Evolutionary conservation across 2,329 filamentous ascomycete species (phyloP).

Genomic region (Lojkania enalia): DNA sequence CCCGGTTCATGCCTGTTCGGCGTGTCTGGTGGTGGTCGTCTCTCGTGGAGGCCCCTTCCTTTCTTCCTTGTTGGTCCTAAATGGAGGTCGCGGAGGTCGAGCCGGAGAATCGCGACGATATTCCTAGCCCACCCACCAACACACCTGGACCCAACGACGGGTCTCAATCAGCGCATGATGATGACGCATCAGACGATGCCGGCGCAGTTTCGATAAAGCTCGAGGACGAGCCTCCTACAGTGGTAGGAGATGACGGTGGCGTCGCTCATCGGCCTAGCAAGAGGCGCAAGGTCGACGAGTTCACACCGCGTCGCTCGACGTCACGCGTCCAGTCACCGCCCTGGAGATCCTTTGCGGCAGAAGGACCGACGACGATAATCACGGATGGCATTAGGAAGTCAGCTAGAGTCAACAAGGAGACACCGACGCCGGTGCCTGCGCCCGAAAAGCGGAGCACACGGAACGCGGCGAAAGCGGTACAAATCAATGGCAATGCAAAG

Average conservation of each 20-base stretch:
- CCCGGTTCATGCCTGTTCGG: conserved; percentile 33
- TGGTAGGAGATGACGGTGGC: conserved; percentile 27
- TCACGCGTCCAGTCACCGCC: conserved; percentile 73
- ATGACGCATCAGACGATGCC: conserved; percentile 14
- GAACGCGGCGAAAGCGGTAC: conserved; percentile 27
- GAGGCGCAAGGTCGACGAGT: conserved; percentile 60
- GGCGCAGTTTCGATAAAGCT: conserved; percentile 34
- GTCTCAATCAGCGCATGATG: conserved; percentile 22
- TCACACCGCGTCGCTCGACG: conserved; percentile 37
- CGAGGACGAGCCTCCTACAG: conserved; percentile 24
- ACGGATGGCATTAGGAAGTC: conserved; percentile 65
- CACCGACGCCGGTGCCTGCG: conserved; percentile 51
- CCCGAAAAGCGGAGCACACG: conserved; percentile 44
- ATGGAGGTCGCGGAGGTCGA: conserved; percentile 35
- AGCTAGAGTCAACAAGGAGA: conserved; percentile 56
- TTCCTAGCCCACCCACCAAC: conserved; percentile 30
- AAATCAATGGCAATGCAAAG: conserved; percentile 34
- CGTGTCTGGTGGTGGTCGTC: conserved; percentile 33
- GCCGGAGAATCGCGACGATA: conserved; percentile 36
- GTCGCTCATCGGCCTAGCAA: conserved; percentile 54
- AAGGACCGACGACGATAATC: conserved; percentile 85
- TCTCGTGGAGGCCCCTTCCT: conserved; percentile 7
- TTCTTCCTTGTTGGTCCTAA: conserved; percentile 15
- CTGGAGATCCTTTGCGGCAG: conserved; percentile 84
- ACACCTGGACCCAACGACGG: conserved; percentile 22